phyloP scores from a whole-genome alignment of 257 asterid genomes.

The Rauvolfia tetraphylla region DNA sequence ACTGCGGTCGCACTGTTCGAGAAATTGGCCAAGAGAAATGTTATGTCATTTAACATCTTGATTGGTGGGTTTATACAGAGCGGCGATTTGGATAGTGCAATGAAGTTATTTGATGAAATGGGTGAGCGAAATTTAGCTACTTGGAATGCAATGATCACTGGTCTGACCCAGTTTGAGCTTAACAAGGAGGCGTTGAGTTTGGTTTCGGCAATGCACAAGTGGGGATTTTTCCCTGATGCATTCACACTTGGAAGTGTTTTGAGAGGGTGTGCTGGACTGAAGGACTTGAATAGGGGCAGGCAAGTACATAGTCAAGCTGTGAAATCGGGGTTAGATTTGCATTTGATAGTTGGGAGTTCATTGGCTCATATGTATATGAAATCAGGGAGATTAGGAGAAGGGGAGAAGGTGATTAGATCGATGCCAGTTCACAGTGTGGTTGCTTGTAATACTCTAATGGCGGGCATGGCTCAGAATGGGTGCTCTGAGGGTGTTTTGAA shows the following conservation, averaged over 20 bases:
- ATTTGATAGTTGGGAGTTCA: conserved; percentile 67
- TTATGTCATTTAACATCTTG: conserved; percentile 73
- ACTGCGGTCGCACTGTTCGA: conserved; percentile 53
- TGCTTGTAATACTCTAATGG: conserved; percentile 67
- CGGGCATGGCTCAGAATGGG: conserved; percentile 87
- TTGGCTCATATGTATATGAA: conserved; percentile 83
- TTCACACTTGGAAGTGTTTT: conserved; percentile 73
- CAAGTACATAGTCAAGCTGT: conserved; percentile 59
- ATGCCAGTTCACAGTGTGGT: conserved; percentile 56
- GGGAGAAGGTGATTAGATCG: conserved; percentile 52
- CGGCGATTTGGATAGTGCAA: conserved; percentile 53
- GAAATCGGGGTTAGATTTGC: conserved; percentile 49
- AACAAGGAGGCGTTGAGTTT: conserved; percentile 55
- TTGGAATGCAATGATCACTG: conserved; percentile 84
- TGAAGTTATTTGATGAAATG: conserved; percentile 61
- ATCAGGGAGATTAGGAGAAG: conserved; percentile 58
- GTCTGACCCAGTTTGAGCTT: conserved; percentile 52
- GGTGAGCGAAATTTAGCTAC: conserved; percentile 65
- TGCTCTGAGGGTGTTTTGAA: conserved; percentile 51
- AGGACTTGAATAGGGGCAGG: conserved; percentile 58
- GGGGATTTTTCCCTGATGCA: conserved; percentile 60
- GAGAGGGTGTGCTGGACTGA: conserved; percentile 88
- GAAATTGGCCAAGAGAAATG: conserved; percentile 55
- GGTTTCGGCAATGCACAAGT: conserved; percentile 50
- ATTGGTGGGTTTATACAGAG: conserved; percentile 64